Base-by-base conservation (phyloP, 495 filamentous ascomycete species). In the Cercophora scortea region DNA sequence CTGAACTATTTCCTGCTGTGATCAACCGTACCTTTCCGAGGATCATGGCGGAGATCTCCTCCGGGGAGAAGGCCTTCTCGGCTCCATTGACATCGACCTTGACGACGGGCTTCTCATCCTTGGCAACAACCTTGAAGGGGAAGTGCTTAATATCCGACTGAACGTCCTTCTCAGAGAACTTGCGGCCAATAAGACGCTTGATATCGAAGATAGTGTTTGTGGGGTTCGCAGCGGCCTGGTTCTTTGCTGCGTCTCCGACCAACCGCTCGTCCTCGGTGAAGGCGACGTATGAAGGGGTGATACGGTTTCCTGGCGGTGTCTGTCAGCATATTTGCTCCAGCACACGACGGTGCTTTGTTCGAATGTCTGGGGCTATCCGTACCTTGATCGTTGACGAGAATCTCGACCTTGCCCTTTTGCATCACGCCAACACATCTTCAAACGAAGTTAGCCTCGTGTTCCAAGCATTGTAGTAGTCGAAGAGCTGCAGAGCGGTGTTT, bases 201-300 rank as follows among this genome's bases (percentile, higher is more conserved):
- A 96, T 82, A 63, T 97, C 93, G 65, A 85, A 97, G 66, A 99
- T 79, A 41, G 94, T 97, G 55, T 85, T 79, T 56, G 70, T 70
- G 42, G 94, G 94, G 79, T 99, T 97, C 53, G 88, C 79, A 50
- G 94, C 87, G 66, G 90, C 95, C 80, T 97, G 94, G 77, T 99
- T 96, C 87, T 99, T 99, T 52, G 94, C 94, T 58, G 94, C 92
- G 74, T 97, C 94, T 80, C 94, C 94, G 57, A 99, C 90, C 47
- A 99, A 78, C 60, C 94, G 83, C 71, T 97, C 94, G 57, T 97
- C 93, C 63, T 96, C 92, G 69, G 89, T 99, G 70, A 92, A 99
- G 62, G 94, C 94, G 59, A 99, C 94, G 72, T 95, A 99, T 49
- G 91, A 96, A 33, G 93, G 93, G 56, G 92, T 98, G 58, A 98